Percentiles rank a stretch among this genome's conserved stretches.
Evolutionary conservation across 305 asterid species (phyloP).

Genomic region (Fraxinus platypoda): DNA sequence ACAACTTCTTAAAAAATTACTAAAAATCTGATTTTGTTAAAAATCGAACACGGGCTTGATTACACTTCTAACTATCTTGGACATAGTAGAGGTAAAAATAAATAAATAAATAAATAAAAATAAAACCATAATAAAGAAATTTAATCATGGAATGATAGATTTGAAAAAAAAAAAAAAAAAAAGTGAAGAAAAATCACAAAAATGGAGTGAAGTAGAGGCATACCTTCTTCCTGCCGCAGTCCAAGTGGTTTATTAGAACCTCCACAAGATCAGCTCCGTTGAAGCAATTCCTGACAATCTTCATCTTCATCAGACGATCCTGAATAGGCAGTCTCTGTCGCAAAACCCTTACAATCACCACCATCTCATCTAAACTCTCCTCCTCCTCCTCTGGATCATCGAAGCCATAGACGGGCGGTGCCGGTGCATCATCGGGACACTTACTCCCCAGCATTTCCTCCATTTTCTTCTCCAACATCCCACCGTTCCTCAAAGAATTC

Average conservation of each 20-base stretch:
- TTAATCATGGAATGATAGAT: background rate
- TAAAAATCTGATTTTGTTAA: no score
- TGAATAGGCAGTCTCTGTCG: conserved; percentile 76
- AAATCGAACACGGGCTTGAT: background rate
- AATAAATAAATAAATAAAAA: no score
- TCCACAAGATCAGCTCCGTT: conserved; percentile 78
- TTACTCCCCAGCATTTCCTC: conserved; percentile 66
- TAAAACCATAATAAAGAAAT: background rate
- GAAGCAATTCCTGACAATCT: conserved; percentile 82
- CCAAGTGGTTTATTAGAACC: conserved; percentile 67
- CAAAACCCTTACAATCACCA: conserved; percentile 56
- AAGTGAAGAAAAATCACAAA: background rate
- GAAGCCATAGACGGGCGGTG: conserved; percentile 76
- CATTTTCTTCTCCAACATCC: conserved; percentile 66
- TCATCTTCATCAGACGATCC: conserved; percentile 82
- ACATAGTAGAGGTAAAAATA: background rate
- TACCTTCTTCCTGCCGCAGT: conserved; percentile 79
- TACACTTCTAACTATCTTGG: background rate
- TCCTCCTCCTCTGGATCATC: conserved; percentile 46
- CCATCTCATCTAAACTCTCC: conserved; percentile 58
- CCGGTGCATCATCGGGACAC: conserved; percentile 83
- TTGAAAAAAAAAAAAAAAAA: background rate
- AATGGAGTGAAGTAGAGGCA: background rate
- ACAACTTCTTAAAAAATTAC: no score
- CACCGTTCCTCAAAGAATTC: conserved; percentile 80